Evolutionary conservation across 1,139 yeast genomes (phyloP).

Genomic region (Sugiyamaella neomexicana): DNA sequence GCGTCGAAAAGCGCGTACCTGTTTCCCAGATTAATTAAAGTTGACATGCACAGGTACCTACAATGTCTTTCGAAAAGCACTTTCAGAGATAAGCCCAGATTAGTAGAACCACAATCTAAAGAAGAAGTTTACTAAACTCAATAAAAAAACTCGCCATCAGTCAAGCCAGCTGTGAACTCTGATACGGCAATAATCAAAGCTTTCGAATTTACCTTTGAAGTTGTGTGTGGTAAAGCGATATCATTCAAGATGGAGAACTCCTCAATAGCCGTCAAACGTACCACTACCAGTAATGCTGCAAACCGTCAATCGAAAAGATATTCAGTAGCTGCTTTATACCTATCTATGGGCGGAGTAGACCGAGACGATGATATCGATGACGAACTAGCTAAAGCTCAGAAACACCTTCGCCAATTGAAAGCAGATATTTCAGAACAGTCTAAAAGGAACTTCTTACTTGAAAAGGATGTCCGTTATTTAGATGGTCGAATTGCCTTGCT

Average conservation of each 20-base stretch:
- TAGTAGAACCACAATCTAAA: neutral
- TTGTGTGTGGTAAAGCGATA: no score
- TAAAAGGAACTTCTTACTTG: conserved; percentile 43
- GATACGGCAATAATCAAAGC: no score
- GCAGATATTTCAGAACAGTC: conserved; percentile 42
- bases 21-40: no score
- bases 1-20: no score
- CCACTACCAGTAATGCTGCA: conserved; percentile 23
- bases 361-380: conserved; percentile 43
- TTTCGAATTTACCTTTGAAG: no score
- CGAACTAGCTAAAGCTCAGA: conserved; percentile 42
- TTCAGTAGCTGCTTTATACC: conserved; percentile 42
- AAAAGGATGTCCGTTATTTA: conserved; percentile 44
- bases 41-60: no score
- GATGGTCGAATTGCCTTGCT: conserved; percentile 45
- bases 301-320: conserved; percentile 41
- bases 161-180: no score
- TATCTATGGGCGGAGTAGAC: conserved; percentile 43
- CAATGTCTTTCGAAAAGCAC: neutral
- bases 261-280: conserved; percentile 12
- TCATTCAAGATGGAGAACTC: conserved; percentile 1
- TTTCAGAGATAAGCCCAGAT: neutral
- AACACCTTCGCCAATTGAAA: conserved; percentile 40
- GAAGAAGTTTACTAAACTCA: no score
- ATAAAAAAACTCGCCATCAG: no score